phyloP scores from a whole-genome alignment of 352 stramenopile species.

The Globisporangium yorkense region DNA sequence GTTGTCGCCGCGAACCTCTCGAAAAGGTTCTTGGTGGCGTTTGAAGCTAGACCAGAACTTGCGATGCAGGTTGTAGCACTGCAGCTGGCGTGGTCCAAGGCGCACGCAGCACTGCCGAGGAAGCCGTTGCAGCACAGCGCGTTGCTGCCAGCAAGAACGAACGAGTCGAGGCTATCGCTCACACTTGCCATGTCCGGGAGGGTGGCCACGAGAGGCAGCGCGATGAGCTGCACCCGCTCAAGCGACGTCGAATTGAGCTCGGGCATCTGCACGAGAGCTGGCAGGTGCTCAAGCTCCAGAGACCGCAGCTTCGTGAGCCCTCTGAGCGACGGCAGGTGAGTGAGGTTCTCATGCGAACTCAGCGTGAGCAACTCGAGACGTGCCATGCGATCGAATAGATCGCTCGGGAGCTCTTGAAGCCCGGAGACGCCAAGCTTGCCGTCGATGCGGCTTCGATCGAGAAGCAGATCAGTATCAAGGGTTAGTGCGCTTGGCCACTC shows the following conservation, averaged over 20 bases:
- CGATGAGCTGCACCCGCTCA: constrained; percentile 11
- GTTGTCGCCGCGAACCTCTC: constrained; percentile 15
- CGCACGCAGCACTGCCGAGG: constrained; percentile 12
- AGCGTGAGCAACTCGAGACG: constrained; percentile 15
- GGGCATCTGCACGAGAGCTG: constrained; percentile 13
- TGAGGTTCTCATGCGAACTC: constrained; percentile 7
- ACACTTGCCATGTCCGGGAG: constrained; percentile 19
- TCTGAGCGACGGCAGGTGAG: constrained; percentile 6
- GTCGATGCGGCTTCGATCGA: constrained; percentile 3
- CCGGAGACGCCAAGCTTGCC: constrained; percentile 11
- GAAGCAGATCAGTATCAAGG: background rate
- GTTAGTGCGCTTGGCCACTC: background rate
- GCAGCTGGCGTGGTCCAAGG: constrained; percentile 22
- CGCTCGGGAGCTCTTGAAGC: constrained; percentile 6
- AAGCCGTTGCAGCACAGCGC: constrained; percentile 34
- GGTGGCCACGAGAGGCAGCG: constrained; percentile 6
- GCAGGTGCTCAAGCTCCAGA: constrained; percentile 18
- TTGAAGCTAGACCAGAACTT: constrained; percentile 1
- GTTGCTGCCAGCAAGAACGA: constrained; percentile 4
- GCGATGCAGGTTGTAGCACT: constrained; percentile 2
- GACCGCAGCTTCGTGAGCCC: constrained; percentile 16
- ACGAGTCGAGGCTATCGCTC: constrained; percentile 8
- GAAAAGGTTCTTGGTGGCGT: constrained; percentile 16
- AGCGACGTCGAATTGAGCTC: constrained; percentile 9
- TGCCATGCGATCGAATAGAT: constrained; percentile 23